Base-by-base conservation (phyloP, 1,284 basidiomycete genomes). In the Sphagnurus paluster region DNA sequence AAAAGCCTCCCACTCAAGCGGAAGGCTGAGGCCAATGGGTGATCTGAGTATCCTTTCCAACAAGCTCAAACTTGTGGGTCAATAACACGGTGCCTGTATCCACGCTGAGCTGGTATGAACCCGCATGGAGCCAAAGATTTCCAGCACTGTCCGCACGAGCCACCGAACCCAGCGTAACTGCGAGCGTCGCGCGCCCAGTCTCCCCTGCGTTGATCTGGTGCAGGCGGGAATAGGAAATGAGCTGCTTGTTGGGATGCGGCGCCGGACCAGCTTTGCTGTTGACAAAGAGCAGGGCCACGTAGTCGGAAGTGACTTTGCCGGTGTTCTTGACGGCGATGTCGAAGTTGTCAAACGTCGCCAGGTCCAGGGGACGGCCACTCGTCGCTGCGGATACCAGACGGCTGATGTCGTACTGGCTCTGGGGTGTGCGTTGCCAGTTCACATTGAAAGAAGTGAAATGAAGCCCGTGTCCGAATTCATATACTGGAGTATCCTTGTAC, bases 201-300 rank as follows among this genome's bases (percentile, higher is more conserved):
- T 56, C 48, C 8, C 71, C 67, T 1, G 72, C 60, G 3, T 57
- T 52, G 42, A 80, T 65, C 13, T 56, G 52, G 46, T 75, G 70
- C n/a, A 75, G 57, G 35, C 77, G 73, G 14, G 68, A 65, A 58
- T 79, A 82, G 3, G 71, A 64, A 5, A 78, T 66, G 35, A 81
- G 73, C 52, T 70, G 61, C 60, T 80, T 79, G 46, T 75, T 74
- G 19, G 77, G 77, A 38, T 68, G 68, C 3, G 79, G 79, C 16
- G 69, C 58, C 2, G 77, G 76, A 2, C 78, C 79, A 20, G 67
- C 71, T 20, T 65, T 66, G 23, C 74, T 71, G 44, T 67, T 74
- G 47, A 73, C 59, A 60, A 80, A 80, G 7, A 80, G 62, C 36
- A 80, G 67, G n/a, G 75, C 71, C 28, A 77, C 76, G 53, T 77